Conservation (phyloP, 139 green algal genomes). For the Coelastrella sp. region DNA sequence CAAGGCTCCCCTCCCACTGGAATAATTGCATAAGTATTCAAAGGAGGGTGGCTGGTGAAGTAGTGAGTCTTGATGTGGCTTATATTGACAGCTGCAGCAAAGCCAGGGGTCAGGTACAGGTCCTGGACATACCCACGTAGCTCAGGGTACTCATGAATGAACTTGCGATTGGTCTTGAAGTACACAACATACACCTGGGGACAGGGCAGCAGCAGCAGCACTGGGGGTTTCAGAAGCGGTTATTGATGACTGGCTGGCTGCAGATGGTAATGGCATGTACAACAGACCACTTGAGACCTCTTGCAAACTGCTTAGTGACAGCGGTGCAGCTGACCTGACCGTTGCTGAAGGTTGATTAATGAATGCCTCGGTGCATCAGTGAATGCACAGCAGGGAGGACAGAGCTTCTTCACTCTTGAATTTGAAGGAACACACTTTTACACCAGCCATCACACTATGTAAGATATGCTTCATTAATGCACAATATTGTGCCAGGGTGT, state of each 20-base stretch:
- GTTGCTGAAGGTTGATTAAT: too few relatives aligned
- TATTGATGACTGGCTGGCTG: too few relatives aligned
- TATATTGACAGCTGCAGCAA: constrained; percentile 82
- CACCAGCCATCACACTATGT: too few relatives aligned
- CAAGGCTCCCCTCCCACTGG: constrained; percentile 72
- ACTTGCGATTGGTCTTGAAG: constrained; percentile 91
- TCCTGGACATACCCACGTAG: constrained; percentile 53
- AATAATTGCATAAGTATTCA: constrained; percentile 88
- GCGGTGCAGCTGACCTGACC: too few relatives aligned
- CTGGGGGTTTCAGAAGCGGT: neutral
- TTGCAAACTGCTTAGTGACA: too few relatives aligned
- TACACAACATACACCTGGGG: constrained; percentile 88
- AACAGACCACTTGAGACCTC: too few relatives aligned
- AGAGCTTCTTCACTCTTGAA: too few relatives aligned
- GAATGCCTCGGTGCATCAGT: too few relatives aligned
- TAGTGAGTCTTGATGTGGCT: constrained; percentile 93
- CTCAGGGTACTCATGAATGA: constrained; percentile 10
- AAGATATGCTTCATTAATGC: neutral
- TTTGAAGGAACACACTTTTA: too few relatives aligned
- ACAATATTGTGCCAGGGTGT: neutral
- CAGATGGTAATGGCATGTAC: too few relatives aligned
- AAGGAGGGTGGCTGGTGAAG: constrained; percentile 79
- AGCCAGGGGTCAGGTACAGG: constrained; percentile 83
- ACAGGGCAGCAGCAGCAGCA: constrained; percentile 9
- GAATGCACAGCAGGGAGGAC: too few relatives aligned